Evolutionary conservation across 2,329 filamentous ascomycete species (phyloP).

Genomic region (Pestalotiopsis fici): DNA sequence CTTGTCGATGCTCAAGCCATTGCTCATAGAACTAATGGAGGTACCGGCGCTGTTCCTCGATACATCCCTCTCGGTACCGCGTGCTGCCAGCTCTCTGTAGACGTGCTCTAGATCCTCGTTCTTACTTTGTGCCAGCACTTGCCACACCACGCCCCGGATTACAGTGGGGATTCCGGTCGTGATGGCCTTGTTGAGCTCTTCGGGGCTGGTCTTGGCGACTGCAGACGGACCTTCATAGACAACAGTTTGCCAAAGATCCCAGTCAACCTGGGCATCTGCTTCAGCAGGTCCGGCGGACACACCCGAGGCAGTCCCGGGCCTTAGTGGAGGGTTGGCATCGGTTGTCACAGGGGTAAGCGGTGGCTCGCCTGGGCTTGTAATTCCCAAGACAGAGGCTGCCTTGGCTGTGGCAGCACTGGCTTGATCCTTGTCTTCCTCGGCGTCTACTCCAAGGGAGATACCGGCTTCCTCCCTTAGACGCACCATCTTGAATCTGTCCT

Average conservation of each 20-base stretch:
- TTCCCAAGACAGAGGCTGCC: slow-evolving; percentile 16
- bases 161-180: slow-evolving; percentile 91
- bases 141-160: slow-evolving; percentile 98
- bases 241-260: slow-evolving; percentile 96
- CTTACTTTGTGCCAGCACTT: slow-evolving; percentile 93
- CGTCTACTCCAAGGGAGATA: slow-evolving; percentile 44
- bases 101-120: slow-evolving; percentile 84
- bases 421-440: slow-evolving; percentile 52
- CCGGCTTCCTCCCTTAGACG: slow-evolving; percentile 74
- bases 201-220: slow-evolving; percentile 82
- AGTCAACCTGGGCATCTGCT: slow-evolving; percentile 81
- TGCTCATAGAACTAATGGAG: slow-evolving; percentile 52
- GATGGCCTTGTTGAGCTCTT: slow-evolving; percentile 88
- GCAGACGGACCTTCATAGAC: slow-evolving; percentile 93
- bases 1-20: slow-evolving; percentile 60
- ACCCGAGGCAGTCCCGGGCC: slow-evolving; percentile 84
- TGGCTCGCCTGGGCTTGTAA: slow-evolving; percentile 23
- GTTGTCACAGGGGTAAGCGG: slow-evolving; percentile 55
- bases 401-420: slow-evolving; percentile 23
- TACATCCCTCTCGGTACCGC: slow-evolving; percentile 81
- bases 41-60: slow-evolving; percentile 59
- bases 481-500: slow-evolving; percentile 77
- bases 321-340: slow-evolving; percentile 68
- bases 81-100: slow-evolving; percentile 79
- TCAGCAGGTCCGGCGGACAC: slow-evolving; percentile 73